These are phyloP conservation scores for Candida nanaspora DNA, from an alignment of 805 yeast genomes.

Conservation along the genomic window DNA sequence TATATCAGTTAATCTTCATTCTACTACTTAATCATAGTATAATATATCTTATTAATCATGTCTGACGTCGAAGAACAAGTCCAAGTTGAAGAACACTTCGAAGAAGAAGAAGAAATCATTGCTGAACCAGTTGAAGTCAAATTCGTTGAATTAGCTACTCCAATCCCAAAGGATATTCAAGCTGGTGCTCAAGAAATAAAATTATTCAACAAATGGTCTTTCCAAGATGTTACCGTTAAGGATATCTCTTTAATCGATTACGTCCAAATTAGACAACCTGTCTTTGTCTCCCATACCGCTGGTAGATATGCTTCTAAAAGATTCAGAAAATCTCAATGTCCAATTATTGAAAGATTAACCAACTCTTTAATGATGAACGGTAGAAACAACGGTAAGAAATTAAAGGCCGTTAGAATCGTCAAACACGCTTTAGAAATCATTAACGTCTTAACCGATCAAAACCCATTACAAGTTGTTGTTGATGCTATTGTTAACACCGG, in stretches of 20 bases:
- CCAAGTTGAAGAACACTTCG: conserved; percentile 36
- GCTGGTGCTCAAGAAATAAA: conserved; percentile 94
- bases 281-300: conserved; percentile 97
- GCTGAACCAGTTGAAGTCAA: conserved; percentile 78
- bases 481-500: conserved; percentile 99
- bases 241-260: conserved; percentile 98
- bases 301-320: conserved; percentile 99
- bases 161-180: conserved; percentile 95
- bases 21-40: not conserved
- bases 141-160: conserved; percentile 83
- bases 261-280: conserved; percentile 97
- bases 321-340: conserved; percentile 99
- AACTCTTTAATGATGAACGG: conserved; percentile 99
- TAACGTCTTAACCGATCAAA: conserved; percentile 94
- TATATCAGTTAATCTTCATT: no score
- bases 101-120: conserved; percentile 71
- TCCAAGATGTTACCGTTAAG: conserved; percentile 94
- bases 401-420: conserved; percentile 99
- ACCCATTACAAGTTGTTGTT: conserved; percentile 98
- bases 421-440: conserved; percentile 99
- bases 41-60: conserved; percentile 33
- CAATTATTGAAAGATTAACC: conserved; percentile 98
- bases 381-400: conserved; percentile 99
- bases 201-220: conserved; percentile 99
- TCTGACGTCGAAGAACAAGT: conserved; percentile 77